A percentile compares a stretch with the other conserved stretches of the same genome.
These are phyloP conservation scores for Phaeophleospora eucalypticola DNA, from an alignment of 2,329 filamentous ascomycete genomes.

Conservation along the genomic window DNA sequence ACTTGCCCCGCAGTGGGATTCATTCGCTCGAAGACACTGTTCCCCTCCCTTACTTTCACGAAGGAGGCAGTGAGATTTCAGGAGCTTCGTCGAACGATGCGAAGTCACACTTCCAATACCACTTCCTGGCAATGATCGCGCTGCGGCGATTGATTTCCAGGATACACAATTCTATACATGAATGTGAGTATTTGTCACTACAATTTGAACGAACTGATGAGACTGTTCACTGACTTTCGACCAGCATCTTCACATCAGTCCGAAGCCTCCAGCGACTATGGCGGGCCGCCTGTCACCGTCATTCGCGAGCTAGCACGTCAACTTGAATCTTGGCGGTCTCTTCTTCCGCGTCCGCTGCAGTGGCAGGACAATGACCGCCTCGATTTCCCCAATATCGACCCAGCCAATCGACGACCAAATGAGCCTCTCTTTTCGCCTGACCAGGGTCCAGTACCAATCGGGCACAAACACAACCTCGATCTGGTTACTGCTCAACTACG, in stretches of 20 bases:
- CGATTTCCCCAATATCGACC: conserved; percentile 36
- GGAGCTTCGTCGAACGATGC: conserved; percentile 40
- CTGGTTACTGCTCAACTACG: conserved; percentile 55
- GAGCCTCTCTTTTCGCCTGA: conserved; percentile 47
- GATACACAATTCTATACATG: conserved; percentile 51
- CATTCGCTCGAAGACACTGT: conserved; percentile 52
- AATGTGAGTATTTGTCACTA: no score
- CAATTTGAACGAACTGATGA: no score
- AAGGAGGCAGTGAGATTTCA: conserved; percentile 32
- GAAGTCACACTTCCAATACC: conserved; percentile 52
- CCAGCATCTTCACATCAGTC: conserved; percentile 24
- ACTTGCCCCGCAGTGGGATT: conserved; percentile 54
- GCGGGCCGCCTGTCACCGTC: conserved; percentile 38
- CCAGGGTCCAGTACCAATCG: conserved; percentile 41
- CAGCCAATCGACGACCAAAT: conserved; percentile 23
- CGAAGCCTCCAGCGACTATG: conserved; percentile 34
- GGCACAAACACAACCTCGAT: conserved; percentile 52
- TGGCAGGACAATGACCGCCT: conserved; percentile 54
- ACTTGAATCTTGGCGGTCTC: conserved; percentile 55
- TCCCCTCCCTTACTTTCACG: conserved; percentile 52
- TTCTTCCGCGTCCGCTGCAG: conserved; percentile 52
- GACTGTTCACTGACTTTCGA: neutral
- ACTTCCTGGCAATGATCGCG: conserved; percentile 59
- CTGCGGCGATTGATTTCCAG: conserved; percentile 51
- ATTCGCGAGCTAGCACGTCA: conserved; percentile 52